Conservation (phyloP, 2,329 filamentous ascomycete species). For the Didymellaceae sp. region DNA sequence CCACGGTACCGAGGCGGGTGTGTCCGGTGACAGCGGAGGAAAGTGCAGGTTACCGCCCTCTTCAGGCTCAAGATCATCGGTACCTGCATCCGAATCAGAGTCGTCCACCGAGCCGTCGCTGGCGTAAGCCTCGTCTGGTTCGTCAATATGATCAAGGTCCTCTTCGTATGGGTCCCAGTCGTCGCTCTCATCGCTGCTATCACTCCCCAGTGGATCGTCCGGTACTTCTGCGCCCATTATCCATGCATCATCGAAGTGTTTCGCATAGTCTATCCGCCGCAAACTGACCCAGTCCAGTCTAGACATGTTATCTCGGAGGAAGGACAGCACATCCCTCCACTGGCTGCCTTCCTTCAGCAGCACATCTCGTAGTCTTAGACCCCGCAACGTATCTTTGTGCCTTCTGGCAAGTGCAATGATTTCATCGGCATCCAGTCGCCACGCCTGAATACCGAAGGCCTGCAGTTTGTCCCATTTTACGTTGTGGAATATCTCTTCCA, state of each 20-base stretch:
- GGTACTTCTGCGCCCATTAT: conserved; percentile 57
- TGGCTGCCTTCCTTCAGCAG: conserved; percentile 64
- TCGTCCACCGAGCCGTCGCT: conserved; percentile 44
- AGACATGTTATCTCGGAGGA: conserved; percentile 63
- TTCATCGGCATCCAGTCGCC: conserved; percentile 66
- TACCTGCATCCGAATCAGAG: conserved; percentile 43
- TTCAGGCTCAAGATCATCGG: conserved; percentile 48
- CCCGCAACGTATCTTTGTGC: conserved; percentile 63
- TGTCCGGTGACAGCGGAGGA: conserved; percentile 53
- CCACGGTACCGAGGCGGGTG: conserved; percentile 55
- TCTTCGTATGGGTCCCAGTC: conserved; percentile 46
- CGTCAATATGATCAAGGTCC: conserved; percentile 36
- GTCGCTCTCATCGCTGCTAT: conserved; percentile 50
- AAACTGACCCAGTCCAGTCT: conserved; percentile 68
- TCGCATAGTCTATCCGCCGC: conserved; percentile 66
- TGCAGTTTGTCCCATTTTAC: conserved; percentile 66
- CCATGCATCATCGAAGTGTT: conserved; percentile 58
- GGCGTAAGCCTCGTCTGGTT: conserved; percentile 41
- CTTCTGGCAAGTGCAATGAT: conserved; percentile 64
- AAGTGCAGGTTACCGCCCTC: conserved; percentile 54
- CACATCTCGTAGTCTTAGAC: conserved; percentile 66
- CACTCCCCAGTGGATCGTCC: conserved; percentile 54
- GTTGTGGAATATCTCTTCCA: conserved; percentile 68
- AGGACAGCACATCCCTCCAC: conserved; percentile 67
- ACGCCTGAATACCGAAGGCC: conserved; percentile 70